phyloP scores from a whole-genome alignment of 1,139 yeast species.

The Lodderomyces beijingensis region DNA sequence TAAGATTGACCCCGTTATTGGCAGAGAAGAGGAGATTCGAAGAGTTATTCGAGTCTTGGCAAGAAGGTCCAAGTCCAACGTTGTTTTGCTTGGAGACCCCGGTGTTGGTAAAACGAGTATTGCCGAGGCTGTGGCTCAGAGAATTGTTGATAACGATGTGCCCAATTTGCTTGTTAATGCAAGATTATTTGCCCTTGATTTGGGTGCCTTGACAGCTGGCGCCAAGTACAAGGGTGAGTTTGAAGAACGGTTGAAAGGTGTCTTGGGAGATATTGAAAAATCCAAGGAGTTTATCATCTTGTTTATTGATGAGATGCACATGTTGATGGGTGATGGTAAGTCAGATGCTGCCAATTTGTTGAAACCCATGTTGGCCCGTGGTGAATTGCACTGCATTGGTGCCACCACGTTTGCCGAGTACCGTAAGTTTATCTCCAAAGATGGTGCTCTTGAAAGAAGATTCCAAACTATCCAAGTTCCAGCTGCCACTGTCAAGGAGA shows the following conservation, averaged over 20 bases:
- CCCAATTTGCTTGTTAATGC: conserved; percentile 82
- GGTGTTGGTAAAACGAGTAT: conserved; percentile 99
- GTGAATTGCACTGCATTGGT: conserved; percentile 94
- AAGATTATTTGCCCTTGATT: conserved; percentile 78
- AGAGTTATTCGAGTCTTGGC: conserved; percentile 91
- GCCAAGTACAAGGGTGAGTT: conserved; percentile 98
- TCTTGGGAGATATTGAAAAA: conserved; percentile 86
- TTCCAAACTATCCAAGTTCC: conserved; percentile 96
- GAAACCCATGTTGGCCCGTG: conserved; percentile 97
- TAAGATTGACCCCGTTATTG: conserved; percentile 95
- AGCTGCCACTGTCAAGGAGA: conserved; percentile 88
- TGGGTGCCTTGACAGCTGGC: conserved; percentile 97
- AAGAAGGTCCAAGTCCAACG: conserved; percentile 93
- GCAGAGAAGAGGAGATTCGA: conserved; percentile 97
- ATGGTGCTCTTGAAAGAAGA: conserved; percentile 98
- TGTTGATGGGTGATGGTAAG: conserved; percentile 98
- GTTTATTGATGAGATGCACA: conserved; percentile 95
- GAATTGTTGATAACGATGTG: conserved; percentile 93
- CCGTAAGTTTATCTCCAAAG: conserved; percentile 88
- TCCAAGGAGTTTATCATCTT: conserved; percentile 81
- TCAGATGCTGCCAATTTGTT: conserved; percentile 92
- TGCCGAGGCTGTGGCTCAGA: conserved; percentile 97
- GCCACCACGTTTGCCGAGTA: conserved; percentile 96
- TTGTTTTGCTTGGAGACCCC: conserved; percentile 96
- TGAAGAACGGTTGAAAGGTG: conserved; percentile 97